These are phyloP conservation scores for Hysterangium stoloniferum DNA, from an alignment of 768 basidiomycete genomes.

Conservation along the genomic window DNA sequence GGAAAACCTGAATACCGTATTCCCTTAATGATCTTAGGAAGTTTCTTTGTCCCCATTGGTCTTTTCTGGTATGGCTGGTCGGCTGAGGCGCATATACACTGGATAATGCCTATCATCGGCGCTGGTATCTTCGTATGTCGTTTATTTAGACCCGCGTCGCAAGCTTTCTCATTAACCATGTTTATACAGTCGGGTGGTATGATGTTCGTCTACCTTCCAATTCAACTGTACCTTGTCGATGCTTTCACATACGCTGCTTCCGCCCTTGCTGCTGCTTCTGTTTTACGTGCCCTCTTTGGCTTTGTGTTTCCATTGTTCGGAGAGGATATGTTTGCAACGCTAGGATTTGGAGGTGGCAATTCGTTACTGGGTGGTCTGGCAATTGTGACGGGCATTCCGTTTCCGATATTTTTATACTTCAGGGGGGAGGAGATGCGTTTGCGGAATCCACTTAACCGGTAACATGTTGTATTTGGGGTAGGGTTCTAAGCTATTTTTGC, in stretches of 20 bases:
- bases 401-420: slow-evolving; percentile 16
- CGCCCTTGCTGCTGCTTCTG: slow-evolving; percentile 14
- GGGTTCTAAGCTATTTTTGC: no score
- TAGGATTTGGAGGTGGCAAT: slow-evolving; percentile 17
- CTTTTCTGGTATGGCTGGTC: slow-evolving; percentile 23
- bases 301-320: slow-evolving; percentile 19
- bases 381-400: slow-evolving; percentile 16
- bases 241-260: slow-evolving; percentile 15
- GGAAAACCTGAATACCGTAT: slow-evolving; percentile 18
- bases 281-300: slow-evolving; percentile 16
- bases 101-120: slow-evolving; percentile 16
- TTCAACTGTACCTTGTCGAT: slow-evolving; percentile 16
- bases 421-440: slow-evolving; percentile 11
- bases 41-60: slow-evolving; percentile 25
- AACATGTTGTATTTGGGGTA: neutral
- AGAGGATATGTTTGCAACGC: slow-evolving; percentile 14
- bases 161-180: neutral
- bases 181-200: neutral
- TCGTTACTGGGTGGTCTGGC: slow-evolving; percentile 16
- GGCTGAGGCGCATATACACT: slow-evolving; percentile 11
- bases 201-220: slow-evolving; percentile 11
- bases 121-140: slow-evolving; percentile 13
- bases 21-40: slow-evolving; percentile 26
- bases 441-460: slow-evolving; percentile 12
- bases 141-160: neutral